A percentile compares a stretch with the other conserved stretches of the same genome.
Conservation (phyloP, 2,329 filamentous ascomycete genomes). For the Ophiostoma sp. region DNA sequence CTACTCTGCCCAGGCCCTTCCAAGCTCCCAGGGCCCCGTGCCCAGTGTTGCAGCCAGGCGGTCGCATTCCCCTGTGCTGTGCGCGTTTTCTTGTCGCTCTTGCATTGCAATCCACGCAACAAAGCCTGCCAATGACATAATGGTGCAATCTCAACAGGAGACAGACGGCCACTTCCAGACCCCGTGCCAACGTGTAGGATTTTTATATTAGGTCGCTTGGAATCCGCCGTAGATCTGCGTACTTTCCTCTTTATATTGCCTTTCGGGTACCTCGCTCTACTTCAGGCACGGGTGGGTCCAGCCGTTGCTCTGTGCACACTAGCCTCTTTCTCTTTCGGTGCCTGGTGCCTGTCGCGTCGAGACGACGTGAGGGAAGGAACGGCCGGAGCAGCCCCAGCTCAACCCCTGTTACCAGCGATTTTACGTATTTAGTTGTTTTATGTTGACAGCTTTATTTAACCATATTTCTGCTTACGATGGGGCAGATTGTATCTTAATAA, state of each 20-base stretch:
- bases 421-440: background rate
- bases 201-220: background rate
- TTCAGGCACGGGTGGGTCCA: conserved; percentile 17
- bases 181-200: background rate
- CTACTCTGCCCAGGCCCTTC: background rate
- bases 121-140: conserved; percentile 1
- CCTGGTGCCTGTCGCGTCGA: conserved; percentile 15
- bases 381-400: background rate
- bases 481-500: too few species aligned
- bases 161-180: background rate
- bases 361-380: conserved; percentile 7
- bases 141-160: background rate
- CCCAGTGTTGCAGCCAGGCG: background rate
- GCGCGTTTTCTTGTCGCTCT: background rate
- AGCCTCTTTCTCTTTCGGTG: conserved; percentile 12
- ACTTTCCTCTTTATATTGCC: conserved; percentile 9
- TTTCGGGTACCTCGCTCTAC: background rate
- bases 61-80: background rate
- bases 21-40: background rate
- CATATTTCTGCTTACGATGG: background rate
- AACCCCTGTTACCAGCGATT: background rate
- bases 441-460: background rate
- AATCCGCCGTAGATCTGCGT: background rate
- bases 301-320: conserved; percentile 21
- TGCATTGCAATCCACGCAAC: background rate